Percentiles rank a stretch among this genome's conserved stretches.
Conservation (phyloP, 2,329 filamentous ascomycete genomes). For the Dothistroma pini region DNA sequence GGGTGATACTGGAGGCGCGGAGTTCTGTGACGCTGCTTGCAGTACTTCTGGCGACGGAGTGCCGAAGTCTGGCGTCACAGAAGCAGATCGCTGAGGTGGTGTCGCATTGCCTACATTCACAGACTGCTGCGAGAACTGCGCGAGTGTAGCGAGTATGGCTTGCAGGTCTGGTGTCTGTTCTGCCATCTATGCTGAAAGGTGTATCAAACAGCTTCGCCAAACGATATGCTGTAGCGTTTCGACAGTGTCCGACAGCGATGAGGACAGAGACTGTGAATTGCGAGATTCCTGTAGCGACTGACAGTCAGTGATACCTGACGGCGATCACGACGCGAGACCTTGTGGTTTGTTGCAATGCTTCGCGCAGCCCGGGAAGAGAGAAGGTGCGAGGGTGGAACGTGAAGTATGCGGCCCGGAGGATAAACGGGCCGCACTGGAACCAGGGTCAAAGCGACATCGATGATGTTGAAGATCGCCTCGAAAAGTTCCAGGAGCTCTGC, state of each 20-base stretch:
- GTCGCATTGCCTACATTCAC: neutral
- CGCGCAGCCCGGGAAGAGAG: neutral
- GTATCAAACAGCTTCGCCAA: neutral
- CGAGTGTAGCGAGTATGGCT: slow-evolving; percentile 35
- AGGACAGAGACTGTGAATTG: neutral
- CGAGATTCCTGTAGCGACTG: neutral
- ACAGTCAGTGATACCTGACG: neutral
- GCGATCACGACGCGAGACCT: neutral
- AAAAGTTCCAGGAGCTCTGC: neutral
- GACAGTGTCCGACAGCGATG: neutral
- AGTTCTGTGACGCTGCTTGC: neutral
- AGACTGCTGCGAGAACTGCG: slow-evolving; percentile 21
- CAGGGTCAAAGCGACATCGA: slow-evolving; percentile 1
- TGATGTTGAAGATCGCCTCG: neutral
- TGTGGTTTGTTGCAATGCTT: neutral
- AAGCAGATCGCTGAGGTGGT: slow-evolving; percentile 2
- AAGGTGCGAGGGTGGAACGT: neutral
- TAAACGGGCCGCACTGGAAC: neutral
- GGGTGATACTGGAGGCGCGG: neutral
- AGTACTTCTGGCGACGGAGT: slow-evolving; percentile 5
- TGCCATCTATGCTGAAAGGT: neutral
- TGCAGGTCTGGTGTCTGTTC: slow-evolving; percentile 30
- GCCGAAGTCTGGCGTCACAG: slow-evolving; percentile 1
- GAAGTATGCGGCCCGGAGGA: neutral
- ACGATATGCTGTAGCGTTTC: neutral